phyloP scores from a whole-genome alignment of 768 basidiomycete species.

The Russula earlei region DNA sequence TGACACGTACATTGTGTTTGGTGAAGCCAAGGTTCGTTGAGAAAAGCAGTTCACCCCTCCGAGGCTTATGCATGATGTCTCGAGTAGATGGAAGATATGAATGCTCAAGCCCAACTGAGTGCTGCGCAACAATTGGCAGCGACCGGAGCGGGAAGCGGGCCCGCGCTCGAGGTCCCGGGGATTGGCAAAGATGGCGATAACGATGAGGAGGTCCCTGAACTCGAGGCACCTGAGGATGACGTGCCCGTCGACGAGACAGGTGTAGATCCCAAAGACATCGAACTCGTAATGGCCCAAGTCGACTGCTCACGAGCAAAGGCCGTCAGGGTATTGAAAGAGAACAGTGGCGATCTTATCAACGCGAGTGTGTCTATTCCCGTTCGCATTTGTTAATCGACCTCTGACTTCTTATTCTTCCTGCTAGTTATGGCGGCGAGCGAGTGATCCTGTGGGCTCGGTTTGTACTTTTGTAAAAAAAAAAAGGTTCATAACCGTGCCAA shows the following conservation, averaged over 20 bases:
- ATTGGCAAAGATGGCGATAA: constrained; percentile 51
- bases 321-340: constrained; percentile 81
- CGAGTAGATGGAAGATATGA: constrained; percentile 76
- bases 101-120: constrained; percentile 63
- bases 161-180: constrained; percentile 43
- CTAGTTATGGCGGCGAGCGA: constrained; percentile 91
- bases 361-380: constrained; percentile 60
- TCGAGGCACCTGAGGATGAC: constrained; percentile 75
- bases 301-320: constrained; percentile 89
- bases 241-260: constrained; percentile 79
- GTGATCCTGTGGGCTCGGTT: constrained; percentile 37
- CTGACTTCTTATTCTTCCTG: not conserved
- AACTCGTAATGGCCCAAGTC: constrained; percentile 87
- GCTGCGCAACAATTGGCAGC: constrained; percentile 71
- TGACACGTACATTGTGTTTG: constrained; percentile 98
- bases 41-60: not conserved
- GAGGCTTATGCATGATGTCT: not conserved
- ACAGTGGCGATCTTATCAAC: constrained; percentile 90
- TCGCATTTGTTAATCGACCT: not conserved
- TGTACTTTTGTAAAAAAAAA: constrained; percentile 14
- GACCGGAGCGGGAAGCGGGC: constrained; percentile 37
- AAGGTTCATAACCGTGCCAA: constrained; percentile 2
- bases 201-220: constrained; percentile 76
- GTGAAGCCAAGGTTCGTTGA: constrained; percentile 75
- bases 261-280: constrained; percentile 89